A percentile compares a stretch with the other conserved stretches of the same genome.
Evolutionary conservation across 2,329 filamentous ascomycete genomes (phyloP).

Genomic region (Colletotrichum incanum): DNA sequence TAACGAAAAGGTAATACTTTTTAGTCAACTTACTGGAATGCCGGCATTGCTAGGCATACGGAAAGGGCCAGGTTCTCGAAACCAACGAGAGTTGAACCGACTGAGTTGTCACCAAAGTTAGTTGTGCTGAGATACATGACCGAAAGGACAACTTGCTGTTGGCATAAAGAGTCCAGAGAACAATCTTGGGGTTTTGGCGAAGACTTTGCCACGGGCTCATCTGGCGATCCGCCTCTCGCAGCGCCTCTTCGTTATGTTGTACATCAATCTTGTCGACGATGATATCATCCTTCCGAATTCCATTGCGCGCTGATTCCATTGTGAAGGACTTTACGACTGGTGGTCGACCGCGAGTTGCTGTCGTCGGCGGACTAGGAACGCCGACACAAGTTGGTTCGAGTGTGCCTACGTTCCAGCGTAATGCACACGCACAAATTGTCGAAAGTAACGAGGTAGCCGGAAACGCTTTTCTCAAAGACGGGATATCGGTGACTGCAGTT

Average conservation of each 20-base stretch:
- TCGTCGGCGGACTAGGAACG: slow-evolving; percentile 13
- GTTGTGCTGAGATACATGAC: neutral
- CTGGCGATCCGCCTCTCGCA: slow-evolving; percentile 36
- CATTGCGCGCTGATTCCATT: slow-evolving; percentile 30
- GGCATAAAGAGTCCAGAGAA: slow-evolving; percentile 41
- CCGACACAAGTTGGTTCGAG: slow-evolving; percentile 6
- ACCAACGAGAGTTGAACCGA: slow-evolving; percentile 42
- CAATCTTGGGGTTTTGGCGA: slow-evolving; percentile 35
- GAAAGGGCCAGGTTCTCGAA: slow-evolving; percentile 44
- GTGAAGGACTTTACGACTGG: neutral
- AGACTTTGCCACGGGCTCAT: slow-evolving; percentile 36
- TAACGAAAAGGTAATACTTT: fast-evolving
- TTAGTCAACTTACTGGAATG: slow-evolving; percentile 43
- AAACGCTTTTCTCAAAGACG: slow-evolving; percentile 11
- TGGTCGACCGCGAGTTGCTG: slow-evolving; percentile 5
- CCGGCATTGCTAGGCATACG: slow-evolving; percentile 45
- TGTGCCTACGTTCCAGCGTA: slow-evolving; percentile 34
- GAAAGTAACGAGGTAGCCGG: neutral
- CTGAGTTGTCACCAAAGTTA: slow-evolving; percentile 23
- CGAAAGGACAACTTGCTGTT: slow-evolving; percentile 27
- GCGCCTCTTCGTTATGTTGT: slow-evolving; percentile 31
- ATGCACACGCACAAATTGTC: slow-evolving; percentile 17
- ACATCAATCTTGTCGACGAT: slow-evolving; percentile 29
- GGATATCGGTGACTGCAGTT: slow-evolving; percentile 29
- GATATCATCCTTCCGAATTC: slow-evolving; percentile 11